Conservation (phyloP, 495 filamentous ascomycete species). For the Penicillium bialowiezense region DNA sequence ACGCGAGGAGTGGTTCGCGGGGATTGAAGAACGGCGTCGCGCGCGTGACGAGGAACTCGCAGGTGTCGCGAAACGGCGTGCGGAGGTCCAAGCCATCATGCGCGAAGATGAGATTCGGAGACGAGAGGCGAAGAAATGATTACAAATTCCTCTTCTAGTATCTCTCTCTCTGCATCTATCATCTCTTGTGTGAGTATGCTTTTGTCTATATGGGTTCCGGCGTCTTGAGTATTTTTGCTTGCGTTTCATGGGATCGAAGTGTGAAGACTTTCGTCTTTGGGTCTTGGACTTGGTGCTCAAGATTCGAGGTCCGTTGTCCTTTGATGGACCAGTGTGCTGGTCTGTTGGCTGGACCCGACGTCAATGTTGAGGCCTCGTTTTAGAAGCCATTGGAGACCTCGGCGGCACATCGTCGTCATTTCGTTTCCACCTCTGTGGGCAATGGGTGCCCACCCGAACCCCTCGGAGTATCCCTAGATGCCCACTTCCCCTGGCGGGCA, state of each 20-base stretch:
- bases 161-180: slow-evolving; percentile 2
- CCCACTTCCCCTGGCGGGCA: not conserved
- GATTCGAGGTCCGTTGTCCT: not conserved
- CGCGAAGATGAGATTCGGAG: slow-evolving; percentile 48
- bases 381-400: no score
- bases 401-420: not conserved
- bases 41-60: slow-evolving; percentile 60
- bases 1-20: slow-evolving; percentile 89
- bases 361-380: no score
- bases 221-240: slow-evolving; percentile 15
- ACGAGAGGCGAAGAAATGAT: slow-evolving; percentile 23
- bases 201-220: slow-evolving; percentile 22
- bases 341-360: no score
- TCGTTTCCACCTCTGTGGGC: no score
- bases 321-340: not conserved
- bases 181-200: slow-evolving; percentile 12
- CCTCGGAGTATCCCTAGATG: no score
- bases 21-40: slow-evolving; percentile 60
- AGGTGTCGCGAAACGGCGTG: slow-evolving; percentile 41
- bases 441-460: not conserved
- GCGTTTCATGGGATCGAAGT: slow-evolving; percentile 3
- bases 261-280: not conserved
- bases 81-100: slow-evolving; percentile 52
- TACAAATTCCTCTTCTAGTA: not conserved
- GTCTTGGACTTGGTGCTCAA: slow-evolving; percentile 1